Evolutionary conservation across 306 rosid species (phyloP), one percentile per base, ranked within the genome.

Genomic region (Cicer chorassanicum): DNA sequence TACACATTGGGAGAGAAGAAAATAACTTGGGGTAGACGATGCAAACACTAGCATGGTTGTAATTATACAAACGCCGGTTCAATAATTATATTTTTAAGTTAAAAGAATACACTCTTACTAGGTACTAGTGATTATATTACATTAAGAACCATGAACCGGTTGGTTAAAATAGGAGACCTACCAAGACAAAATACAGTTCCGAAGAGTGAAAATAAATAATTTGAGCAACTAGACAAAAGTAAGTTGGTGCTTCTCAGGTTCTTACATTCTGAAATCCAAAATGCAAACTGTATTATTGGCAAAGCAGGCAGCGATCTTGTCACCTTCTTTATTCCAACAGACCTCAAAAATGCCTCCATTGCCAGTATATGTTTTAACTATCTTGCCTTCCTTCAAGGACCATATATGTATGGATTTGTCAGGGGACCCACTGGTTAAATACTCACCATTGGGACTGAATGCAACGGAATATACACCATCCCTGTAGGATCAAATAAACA

Each of bases 311-410:
- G 98, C 97, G 11, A 94, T 86, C 72, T 90, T 90, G 82, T 94
- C 88, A 43, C 98, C 98, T 43, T 91, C 98, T 76, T 85, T 94
- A 73, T 81, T 91, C 98, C 97, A 94, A 87, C 94, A 85, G 18
- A 94, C 96, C 82, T 94, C 98, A 85, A 91, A 94, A 38, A 94
- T 88, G 76, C 97, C 97, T n/a, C 97, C 98, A 70, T 87, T 89
- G 36, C 98, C 98, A 0, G 84, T 65, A 67, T 86, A 94, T 13
- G 97, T 90, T 81, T 86, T 94, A 44, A 94, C 92, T 70, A 94
- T 87, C 84, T 90, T 94, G 64, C 93, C 90, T 41, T 91, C 95
- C 83, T 94, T 94, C 70, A 94, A 78, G 36, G 97, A 91, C 97
- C 98, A 94, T 80, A 94, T 80, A 61, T 88, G 88, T 88, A 94